Conservation (phyloP, 768 basidiomycete genomes). For the Lactarius tabidus region DNA sequence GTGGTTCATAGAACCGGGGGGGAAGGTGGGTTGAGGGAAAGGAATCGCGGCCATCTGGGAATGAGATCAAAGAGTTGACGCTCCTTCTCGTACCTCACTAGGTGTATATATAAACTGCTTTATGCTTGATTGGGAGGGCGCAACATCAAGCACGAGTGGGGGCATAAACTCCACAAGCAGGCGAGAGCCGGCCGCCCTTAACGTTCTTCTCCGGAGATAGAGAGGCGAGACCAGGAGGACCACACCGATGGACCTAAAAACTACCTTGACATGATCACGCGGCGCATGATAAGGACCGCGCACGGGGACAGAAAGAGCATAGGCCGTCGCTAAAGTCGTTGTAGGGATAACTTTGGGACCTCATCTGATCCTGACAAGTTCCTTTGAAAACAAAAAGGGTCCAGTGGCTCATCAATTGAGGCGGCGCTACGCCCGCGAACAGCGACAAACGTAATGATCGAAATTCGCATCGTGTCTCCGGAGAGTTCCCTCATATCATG, state of each 20-base stretch:
- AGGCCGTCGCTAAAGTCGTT: background rate
- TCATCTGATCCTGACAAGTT: background rate
- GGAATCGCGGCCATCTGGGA: too few relatives aligned
- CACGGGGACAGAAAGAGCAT: background rate
- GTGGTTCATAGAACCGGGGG: background rate
- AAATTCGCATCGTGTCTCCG: background rate
- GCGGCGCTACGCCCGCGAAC: background rate
- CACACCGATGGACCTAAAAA: background rate
- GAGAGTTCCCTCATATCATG: background rate
- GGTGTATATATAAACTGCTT: background rate
- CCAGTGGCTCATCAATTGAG: background rate
- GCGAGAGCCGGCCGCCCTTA: background rate
- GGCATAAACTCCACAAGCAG: background rate
- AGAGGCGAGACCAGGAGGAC: background rate
- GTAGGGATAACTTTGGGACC: background rate
- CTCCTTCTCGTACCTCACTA: background rate
- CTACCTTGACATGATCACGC: too few relatives aligned
- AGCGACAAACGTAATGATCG: background rate
- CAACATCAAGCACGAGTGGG: background rate
- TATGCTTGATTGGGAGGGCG: background rate
- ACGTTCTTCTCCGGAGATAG: background rate
- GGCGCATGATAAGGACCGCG: background rate
- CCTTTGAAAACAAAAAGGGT: too few relatives aligned
- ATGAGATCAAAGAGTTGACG: background rate
- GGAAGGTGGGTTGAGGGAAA: background rate